Evolutionary conservation across 2,329 filamentous ascomycete species (phyloP), one percentile per base, ranked within the genome.

Genomic region (Myrmaecium sp.): DNA sequence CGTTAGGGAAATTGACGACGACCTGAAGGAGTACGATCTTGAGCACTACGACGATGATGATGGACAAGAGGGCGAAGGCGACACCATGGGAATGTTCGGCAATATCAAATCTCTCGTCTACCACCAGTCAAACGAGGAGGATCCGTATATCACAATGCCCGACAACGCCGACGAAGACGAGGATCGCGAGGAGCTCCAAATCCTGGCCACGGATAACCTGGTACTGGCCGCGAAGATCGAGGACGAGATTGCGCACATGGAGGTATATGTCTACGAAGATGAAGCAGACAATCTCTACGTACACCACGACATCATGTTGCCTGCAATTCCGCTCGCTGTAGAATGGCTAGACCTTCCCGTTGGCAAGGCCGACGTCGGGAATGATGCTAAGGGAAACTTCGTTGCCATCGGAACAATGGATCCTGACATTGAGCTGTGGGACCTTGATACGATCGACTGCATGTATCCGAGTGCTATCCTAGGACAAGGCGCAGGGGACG

Each of bases 221-320:
- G 66, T 98, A 17, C 62, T 98, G 25, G 80, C 86, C 7, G 84
- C 83, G 37, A 86, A 93, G 57, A 76, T 95, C 27, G 89, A 98
- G 54, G 89, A 98, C 42, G 89, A 98, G 49, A 74, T 98, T 33
- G 86, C 89, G 11, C 86, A 95, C 53, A 64, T 98, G 14, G 89
- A 98, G 52, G 78, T 95, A 12, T 94, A 95, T 46, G 83, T 98
- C 15, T 98, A 95, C 55, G 89, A 98, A 53, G 89, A 95, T 42
- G 72, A 72, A 34, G 79, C 75, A 23, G 89, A 95, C 55, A 98
- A 98, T 50, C 74, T 98, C 33, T 98, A 98, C 52, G 86, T 98
- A 14, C 89, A 98, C 58, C 89, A 98, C 66, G 89, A 98, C 54
- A 92, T 98, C 42, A 95, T 98, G 86, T 68, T 98, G 30, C 89